Percentiles rank a stretch among this genome's conserved stretches.
Evolutionary conservation across 2,329 filamentous ascomycete genomes (phyloP).

Genomic region (Claviceps citrina): DNA sequence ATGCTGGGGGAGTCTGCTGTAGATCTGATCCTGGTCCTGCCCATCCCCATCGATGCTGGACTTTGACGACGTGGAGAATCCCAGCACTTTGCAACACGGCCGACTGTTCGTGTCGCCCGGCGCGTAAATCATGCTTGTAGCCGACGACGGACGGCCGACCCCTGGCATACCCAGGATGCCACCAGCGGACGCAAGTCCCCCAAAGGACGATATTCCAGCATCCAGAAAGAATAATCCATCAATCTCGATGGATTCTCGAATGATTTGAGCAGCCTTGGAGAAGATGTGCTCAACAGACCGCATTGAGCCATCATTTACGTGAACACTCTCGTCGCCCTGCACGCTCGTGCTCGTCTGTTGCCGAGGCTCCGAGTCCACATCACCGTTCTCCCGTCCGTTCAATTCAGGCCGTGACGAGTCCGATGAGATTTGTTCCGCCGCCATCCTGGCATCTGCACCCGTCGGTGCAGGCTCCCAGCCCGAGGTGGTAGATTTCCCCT

Average conservation of each 20-base stretch:
- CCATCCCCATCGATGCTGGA: slow-evolving; percentile 21
- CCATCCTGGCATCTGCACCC: not conserved
- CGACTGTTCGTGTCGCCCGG: not conserved
- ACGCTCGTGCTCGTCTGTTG: not conserved
- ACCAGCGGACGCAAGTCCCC: slow-evolving; percentile 1
- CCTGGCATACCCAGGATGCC: not conserved
- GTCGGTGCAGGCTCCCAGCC: slow-evolving; percentile 10
- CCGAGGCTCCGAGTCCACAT: not conserved
- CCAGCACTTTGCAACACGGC: slow-evolving; percentile 19
- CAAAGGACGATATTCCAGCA: slow-evolving; percentile 17
- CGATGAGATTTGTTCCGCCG: not conserved
- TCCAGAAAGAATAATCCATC: slow-evolving; percentile 22
- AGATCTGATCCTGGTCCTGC: slow-evolving; percentile 6
- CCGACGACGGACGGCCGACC: not conserved
- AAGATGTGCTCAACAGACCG: slow-evolving; percentile 16
- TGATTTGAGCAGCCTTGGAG: slow-evolving; percentile 28
- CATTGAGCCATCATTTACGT: slow-evolving; percentile 1
- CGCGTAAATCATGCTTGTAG: slow-evolving; percentile 2
- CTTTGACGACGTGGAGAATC: slow-evolving; percentile 21
- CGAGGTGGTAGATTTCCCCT: slow-evolving; percentile 17
- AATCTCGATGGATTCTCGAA: slow-evolving; percentile 25
- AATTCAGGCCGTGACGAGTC: not conserved
- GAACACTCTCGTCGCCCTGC: not conserved
- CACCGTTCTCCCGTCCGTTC: not conserved
- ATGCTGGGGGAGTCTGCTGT: slow-evolving; percentile 2